Evolutionary conservation across 2,329 filamentous ascomycete species (phyloP).

Genomic region (Stemphylium beticola): DNA sequence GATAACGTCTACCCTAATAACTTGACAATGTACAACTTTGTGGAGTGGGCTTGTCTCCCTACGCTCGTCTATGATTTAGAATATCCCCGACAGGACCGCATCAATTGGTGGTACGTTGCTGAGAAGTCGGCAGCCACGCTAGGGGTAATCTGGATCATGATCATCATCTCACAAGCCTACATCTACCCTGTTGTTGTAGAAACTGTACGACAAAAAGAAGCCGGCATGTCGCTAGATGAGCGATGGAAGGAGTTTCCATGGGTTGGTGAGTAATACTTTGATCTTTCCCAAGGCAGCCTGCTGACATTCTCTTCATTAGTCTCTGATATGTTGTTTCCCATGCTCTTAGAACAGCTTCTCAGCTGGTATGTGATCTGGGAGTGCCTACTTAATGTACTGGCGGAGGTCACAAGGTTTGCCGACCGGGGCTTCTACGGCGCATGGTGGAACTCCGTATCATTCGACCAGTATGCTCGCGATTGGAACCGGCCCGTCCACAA

Average conservation of each 20-base stretch:
- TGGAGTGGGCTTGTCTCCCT: slow-evolving; percentile 76
- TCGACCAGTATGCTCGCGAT: slow-evolving; percentile 79
- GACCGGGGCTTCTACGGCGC: slow-evolving; percentile 71
- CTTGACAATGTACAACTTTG: slow-evolving; percentile 68
- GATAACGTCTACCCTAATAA: slow-evolving; percentile 70
- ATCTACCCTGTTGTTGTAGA: slow-evolving; percentile 78
- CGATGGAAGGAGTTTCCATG: slow-evolving; percentile 74
- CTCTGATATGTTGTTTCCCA: slow-evolving; percentile 77
- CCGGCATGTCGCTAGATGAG: slow-evolving; percentile 64
- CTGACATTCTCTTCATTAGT: slow-evolving; percentile 42
- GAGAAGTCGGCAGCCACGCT: slow-evolving; percentile 75
- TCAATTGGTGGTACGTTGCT: slow-evolving; percentile 76
- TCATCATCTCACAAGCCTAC: slow-evolving; percentile 75
- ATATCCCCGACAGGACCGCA: slow-evolving; percentile 72
- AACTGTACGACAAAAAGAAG: slow-evolving; percentile 71
- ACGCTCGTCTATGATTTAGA: slow-evolving; percentile 81
- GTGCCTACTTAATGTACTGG: slow-evolving; percentile 71
- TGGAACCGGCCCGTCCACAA: slow-evolving; percentile 85
- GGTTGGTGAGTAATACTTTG: slow-evolving; percentile 51
- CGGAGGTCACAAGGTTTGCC: slow-evolving; percentile 77
- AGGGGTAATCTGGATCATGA: slow-evolving; percentile 78
- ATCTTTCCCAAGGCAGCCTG: not conserved
- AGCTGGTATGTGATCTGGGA: slow-evolving; percentile 84
- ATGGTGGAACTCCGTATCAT: slow-evolving; percentile 63
- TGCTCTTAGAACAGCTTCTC: slow-evolving; percentile 79